Base-by-base conservation (phyloP, 2,329 filamentous ascomycete genomes). In the Pyrenophora tritici-repentis region DNA sequence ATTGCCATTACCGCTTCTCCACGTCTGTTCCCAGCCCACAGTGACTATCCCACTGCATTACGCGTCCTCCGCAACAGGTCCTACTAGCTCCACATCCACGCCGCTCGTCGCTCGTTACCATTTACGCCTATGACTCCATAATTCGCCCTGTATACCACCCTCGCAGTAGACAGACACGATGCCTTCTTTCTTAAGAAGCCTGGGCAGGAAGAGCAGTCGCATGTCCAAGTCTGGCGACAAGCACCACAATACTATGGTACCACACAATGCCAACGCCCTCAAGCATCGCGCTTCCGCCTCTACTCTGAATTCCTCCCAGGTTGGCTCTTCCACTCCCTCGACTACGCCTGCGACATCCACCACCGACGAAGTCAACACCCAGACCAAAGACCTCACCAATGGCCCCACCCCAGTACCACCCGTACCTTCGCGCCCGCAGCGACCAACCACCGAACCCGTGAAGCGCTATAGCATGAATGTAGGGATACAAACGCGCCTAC, bases 281-380 rank as follows among this genome's bases (percentile, higher is more conserved):
- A 47, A 61, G n/a, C 60, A 57, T 10, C 88, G 82, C 68, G 81
- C 83, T 59, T 86, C 83, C 10, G 82, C 83, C 8, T 86, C 84
- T 10, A 86, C 84, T 3, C 68, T 86, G 53, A 83, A 81, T 63
- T 86, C 84, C 24, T 70, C 68, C 3, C 75, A 78, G 26, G 75
- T 80, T 48, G 90, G 86, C 65, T 87, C 87, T 41, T 77, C 87
- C 37, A 91, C 90, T 41, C 88, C 90, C 32, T 89, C 90, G 0
- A 68, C 67, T 7, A 76, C 79, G 17, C 77, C 80, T 47, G 89
- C 87, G 61, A 88, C 88, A 40, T 79, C 87, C 42, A 89, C 91
- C 36, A 88, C 89, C 0, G 86, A 87, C 50, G 83, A 87, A 56
- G 85, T 86, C 18, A 82, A 84, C 24, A 79, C 88, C 8, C 83